phyloP scores from a whole-genome alignment of 2,329 filamentous ascomycete genomes.

The Keithomyces neogunnii region DNA sequence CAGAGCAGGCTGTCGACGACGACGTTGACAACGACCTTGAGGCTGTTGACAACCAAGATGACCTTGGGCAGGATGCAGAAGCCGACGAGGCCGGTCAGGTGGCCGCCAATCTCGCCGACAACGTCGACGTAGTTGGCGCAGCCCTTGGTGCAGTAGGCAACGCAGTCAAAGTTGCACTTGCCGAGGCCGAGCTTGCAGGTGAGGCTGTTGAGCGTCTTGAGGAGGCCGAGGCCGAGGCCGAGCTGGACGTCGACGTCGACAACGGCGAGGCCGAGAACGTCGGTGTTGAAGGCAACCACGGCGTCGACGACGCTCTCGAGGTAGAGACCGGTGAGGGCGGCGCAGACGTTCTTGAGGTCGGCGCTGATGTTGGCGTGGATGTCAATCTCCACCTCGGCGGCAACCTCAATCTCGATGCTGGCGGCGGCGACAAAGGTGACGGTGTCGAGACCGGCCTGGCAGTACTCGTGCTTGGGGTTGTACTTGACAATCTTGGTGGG shows the following conservation, averaged over 20 bases:
- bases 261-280: slow-evolving; percentile 21
- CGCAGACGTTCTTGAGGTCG: slow-evolving; percentile 22
- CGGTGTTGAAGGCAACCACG: slow-evolving; percentile 29
- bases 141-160: slow-evolving; percentile 28
- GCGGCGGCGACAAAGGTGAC: slow-evolving; percentile 25
- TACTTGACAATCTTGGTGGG: slow-evolving; percentile 28
- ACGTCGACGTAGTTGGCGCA: slow-evolving; percentile 30
- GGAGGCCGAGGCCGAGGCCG: slow-evolving; percentile 15
- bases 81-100: slow-evolving; percentile 20
- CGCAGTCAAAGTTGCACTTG: slow-evolving; percentile 27
- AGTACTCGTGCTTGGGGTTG: slow-evolving; percentile 24
- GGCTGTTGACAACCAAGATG: slow-evolving; percentile 17
- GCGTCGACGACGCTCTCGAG: slow-evolving; percentile 21
- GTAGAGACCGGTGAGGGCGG: slow-evolving; percentile 25
- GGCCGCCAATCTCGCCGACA: slow-evolving; percentile 13
- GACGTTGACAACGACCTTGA: slow-evolving; percentile 17
- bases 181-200: slow-evolving; percentile 23
- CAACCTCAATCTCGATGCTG: slow-evolving; percentile 17
- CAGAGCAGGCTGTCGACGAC: slow-evolving; percentile 23
- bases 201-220: slow-evolving; percentile 15
- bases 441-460: slow-evolving; percentile 24
- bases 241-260: slow-evolving; percentile 17
- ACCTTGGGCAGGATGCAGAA: slow-evolving; percentile 24
- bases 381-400: slow-evolving; percentile 14
- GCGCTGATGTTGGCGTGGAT: slow-evolving; percentile 16